Evolutionary conservation across 441 rosid genomes (phyloP).

Genomic region (Gossypium laxum): DNA sequence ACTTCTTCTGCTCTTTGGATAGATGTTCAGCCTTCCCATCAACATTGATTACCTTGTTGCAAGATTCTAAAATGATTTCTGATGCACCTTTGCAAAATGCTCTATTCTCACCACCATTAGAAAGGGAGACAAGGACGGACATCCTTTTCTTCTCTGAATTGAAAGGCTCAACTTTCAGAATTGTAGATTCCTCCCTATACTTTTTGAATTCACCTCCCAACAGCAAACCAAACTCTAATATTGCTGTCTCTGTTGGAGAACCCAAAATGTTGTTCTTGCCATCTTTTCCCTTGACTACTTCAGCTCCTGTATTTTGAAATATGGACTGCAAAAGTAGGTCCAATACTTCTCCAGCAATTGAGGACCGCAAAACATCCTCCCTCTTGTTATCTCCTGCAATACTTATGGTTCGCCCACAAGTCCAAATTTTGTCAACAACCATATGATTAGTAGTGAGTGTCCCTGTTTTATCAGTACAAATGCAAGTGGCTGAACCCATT

Average conservation of each 20-base stretch:
- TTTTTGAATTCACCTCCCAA: slow-evolving; percentile 42
- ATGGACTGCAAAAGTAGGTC: slow-evolving; percentile 43
- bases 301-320: slow-evolving; percentile 52
- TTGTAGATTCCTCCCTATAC: slow-evolving; percentile 24
- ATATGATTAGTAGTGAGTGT: slow-evolving; percentile 44
- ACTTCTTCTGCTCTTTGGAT: slow-evolving; percentile 25
- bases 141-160: slow-evolving; percentile 58
- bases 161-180: slow-evolving; percentile 22
- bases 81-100: slow-evolving; percentile 33
- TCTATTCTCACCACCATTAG: neutral
- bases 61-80: slow-evolving; percentile 34
- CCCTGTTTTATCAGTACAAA: slow-evolving; percentile 45
- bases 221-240: slow-evolving; percentile 52
- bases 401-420: slow-evolving; percentile 28
- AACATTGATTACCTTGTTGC: slow-evolving; percentile 29
- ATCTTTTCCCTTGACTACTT: slow-evolving; percentile 42
- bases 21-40: slow-evolving; percentile 30
- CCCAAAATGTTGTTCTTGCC: slow-evolving; percentile 46
- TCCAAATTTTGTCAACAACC: slow-evolving; percentile 35
- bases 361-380: slow-evolving; percentile 23
- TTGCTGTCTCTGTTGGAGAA: slow-evolving; percentile 57
- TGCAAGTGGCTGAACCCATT: slow-evolving; percentile 43
- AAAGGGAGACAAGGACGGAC: slow-evolving; percentile 44
- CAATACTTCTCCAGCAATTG: slow-evolving; percentile 23
- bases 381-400: slow-evolving; percentile 15